Percentiles rank a stretch among this genome's conserved stretches.
Evolutionary conservation across 2,329 filamentous ascomycete genomes (phyloP).

Genomic region (Microdochium nivale): DNA sequence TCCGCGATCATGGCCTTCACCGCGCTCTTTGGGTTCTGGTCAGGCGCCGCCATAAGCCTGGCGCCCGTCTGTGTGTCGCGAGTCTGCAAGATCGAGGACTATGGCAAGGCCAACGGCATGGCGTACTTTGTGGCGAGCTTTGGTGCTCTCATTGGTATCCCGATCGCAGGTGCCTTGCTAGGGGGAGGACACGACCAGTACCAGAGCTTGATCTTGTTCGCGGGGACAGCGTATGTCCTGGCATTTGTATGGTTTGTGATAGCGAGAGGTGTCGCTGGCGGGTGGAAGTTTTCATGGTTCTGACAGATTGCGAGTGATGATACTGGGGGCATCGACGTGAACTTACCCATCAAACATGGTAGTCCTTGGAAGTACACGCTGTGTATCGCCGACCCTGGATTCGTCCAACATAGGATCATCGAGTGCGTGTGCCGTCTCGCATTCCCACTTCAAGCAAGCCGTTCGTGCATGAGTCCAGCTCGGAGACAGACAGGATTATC

Average conservation of each 20-base stretch:
- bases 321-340: no score
- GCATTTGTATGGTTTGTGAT: slow-evolving; percentile 22
- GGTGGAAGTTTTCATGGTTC: slow-evolving; percentile 2
- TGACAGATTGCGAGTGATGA: no score
- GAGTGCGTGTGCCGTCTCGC: no score
- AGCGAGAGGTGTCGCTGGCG: slow-evolving; percentile 12
- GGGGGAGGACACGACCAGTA: slow-evolving; percentile 35
- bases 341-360: no score
- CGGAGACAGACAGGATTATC: no score
- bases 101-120: slow-evolving; percentile 62
- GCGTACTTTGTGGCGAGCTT: slow-evolving; percentile 62
- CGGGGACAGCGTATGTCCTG: slow-evolving; percentile 36
- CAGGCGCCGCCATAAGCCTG: slow-evolving; percentile 59
- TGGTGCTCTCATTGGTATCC: slow-evolving; percentile 44
- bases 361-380: no score
- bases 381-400: no score
- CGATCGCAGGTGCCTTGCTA: slow-evolving; percentile 47
- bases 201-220: slow-evolving; percentile 44
- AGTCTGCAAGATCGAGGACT: slow-evolving; percentile 59
- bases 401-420: no score
- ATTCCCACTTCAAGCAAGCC: no score
- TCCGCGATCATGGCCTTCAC: slow-evolving; percentile 51
- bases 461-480: no score
- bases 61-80: slow-evolving; percentile 66
- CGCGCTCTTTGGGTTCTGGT: slow-evolving; percentile 61